Evolutionary conservation across 208 protist genomes (phyloP).

Genomic region (Entamoeba invadens): DNA sequence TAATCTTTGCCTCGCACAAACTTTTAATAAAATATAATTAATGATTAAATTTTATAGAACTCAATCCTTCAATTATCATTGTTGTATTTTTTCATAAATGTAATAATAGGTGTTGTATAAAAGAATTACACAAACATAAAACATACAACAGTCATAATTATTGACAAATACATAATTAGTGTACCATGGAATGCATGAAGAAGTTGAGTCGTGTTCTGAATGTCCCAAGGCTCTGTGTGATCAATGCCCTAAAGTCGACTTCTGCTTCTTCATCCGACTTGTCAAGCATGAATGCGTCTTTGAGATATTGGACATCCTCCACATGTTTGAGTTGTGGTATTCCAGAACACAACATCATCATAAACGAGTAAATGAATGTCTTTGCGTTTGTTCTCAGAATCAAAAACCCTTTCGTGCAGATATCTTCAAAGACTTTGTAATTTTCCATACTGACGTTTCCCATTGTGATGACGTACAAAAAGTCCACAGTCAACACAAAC

Average conservation of each 20-base stretch:
- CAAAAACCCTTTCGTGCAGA: not conserved
- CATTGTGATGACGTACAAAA: not conserved
- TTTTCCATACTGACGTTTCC: not conserved
- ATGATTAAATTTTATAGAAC: no score
- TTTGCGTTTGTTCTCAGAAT: not conserved
- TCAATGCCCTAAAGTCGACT: not conserved
- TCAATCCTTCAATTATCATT: no score
- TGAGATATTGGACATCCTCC: not conserved
- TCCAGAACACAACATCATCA: not conserved
- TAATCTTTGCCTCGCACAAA: no score
- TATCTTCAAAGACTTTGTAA: not conserved
- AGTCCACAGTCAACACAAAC: constrained; percentile 57
- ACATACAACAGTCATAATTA: no score
- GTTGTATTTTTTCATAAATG: no score
- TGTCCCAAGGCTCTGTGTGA: not conserved
- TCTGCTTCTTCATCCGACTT: not conserved
- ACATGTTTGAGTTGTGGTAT: not conserved
- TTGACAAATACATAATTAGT: no score
- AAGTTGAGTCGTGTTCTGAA: not conserved
- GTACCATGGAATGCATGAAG: not conserved
- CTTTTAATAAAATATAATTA: no score
- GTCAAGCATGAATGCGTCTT: not conserved
- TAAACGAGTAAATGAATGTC: not conserved
- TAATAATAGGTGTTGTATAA: no score
- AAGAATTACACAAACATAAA: no score